These are phyloP conservation scores for Eucalyptus camaldulensis DNA, from an alignment of 345 rosid species.

Conservation along the genomic window DNA sequence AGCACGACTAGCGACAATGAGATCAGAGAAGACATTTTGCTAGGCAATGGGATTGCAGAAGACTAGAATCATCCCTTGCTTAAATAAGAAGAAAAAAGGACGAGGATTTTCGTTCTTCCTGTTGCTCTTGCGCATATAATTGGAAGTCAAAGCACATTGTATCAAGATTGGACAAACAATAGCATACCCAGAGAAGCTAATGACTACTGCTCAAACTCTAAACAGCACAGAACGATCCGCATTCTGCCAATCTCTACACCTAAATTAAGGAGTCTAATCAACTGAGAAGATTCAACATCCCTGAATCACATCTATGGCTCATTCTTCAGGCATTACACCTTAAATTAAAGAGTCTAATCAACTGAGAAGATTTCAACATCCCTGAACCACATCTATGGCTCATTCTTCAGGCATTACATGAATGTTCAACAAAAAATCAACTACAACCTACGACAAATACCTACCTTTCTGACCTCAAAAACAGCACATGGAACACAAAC, in stretches of 20 bases:
- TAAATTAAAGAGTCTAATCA: not conserved
- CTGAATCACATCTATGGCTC: not conserved
- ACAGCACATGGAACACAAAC: not conserved
- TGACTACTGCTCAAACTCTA: not conserved
- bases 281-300: not conserved
- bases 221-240: not conserved
- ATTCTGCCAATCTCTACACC: not conserved
- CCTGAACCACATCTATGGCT: not conserved
- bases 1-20: not conserved
- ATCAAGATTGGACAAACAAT: not conserved
- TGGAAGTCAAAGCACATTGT: not conserved
- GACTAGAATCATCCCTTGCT: not conserved
- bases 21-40: not conserved
- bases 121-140: not conserved
- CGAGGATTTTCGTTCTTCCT: not conserved
- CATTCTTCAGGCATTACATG: not conserved
- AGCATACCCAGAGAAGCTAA: not conserved
- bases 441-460: not conserved
- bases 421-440: not conserved
- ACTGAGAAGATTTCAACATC: not conserved
- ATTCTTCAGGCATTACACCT: not conserved
- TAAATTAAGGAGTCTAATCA: not conserved
- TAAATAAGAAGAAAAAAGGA: not conserved
- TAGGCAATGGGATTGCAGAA: not conserved
- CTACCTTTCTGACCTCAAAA: not conserved